phyloP scores from a whole-genome alignment of 2,329 filamentous ascomycete genomes.

The Xylaria multiplex region DNA sequence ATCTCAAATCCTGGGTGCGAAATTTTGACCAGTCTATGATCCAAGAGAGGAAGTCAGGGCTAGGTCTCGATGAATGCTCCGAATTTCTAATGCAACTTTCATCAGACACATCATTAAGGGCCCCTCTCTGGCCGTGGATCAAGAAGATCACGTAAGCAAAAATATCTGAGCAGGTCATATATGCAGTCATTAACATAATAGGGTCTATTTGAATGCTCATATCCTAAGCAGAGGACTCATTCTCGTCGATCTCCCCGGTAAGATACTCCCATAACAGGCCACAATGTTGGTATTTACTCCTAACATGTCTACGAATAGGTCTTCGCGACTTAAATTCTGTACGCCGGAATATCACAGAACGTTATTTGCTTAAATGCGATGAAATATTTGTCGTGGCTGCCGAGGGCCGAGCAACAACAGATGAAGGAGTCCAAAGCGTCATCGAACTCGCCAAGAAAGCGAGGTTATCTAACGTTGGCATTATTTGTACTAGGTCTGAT shows the following conservation, averaged over 20 bases:
- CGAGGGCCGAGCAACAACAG: constrained; percentile 55
- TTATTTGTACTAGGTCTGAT: constrained; percentile 57
- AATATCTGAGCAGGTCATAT: too few species aligned
- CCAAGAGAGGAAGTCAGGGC: background rate
- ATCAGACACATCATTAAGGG: constrained; percentile 47
- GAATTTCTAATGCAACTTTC: constrained; percentile 50
- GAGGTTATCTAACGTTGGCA: constrained; percentile 53
- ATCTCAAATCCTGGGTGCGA: constrained; percentile 42
- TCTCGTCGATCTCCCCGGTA: constrained; percentile 61
- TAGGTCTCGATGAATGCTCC: constrained; percentile 49
- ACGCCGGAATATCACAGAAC: constrained; percentile 56
- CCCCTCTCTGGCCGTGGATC: constrained; percentile 57
- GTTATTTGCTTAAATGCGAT: constrained; percentile 57
- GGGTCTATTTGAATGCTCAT: constrained; percentile 56
- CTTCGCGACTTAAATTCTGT: constrained; percentile 60
- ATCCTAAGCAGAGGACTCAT: constrained; percentile 60
- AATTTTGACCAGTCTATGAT: constrained; percentile 30
- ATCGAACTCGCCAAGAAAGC: constrained; percentile 54
- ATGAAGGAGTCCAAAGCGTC: constrained; percentile 54
- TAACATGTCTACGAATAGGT: constrained; percentile 45
- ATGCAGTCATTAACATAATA: constrained; percentile 42
- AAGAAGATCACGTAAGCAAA: constrained; percentile 54
- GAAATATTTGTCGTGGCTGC: constrained; percentile 59
- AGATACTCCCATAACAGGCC: constrained; percentile 27
- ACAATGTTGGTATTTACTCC: background rate